Percentiles rank a stretch among this genome's conserved stretches.
phyloP scores from a whole-genome alignment of 345 rosid genomes.

The Capsella bursapastoris region DNA sequence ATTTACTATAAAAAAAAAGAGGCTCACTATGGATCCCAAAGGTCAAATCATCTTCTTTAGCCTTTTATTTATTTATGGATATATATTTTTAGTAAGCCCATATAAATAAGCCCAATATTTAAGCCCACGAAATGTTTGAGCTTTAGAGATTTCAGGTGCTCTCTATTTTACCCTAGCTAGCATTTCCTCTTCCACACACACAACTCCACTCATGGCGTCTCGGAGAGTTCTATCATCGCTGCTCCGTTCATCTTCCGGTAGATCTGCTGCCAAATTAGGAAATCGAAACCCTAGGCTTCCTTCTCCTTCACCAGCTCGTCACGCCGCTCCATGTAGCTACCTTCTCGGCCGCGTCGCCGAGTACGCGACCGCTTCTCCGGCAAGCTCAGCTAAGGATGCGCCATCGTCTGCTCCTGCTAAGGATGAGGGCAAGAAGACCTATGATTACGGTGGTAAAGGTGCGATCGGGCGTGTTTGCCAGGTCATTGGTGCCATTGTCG shows the following conservation, averaged over 20 bases:
- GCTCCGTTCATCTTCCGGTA: constrained; percentile 72
- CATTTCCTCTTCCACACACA: constrained; percentile 30
- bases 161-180: constrained; percentile 37
- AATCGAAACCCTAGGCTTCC: constrained; percentile 46
- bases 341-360: constrained; percentile 70
- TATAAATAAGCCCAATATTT: too few relatives aligned
- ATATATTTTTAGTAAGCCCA: too few relatives aligned
- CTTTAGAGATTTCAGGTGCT: too few relatives aligned
- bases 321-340: constrained; percentile 56
- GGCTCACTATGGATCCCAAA: too few relatives aligned
- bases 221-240: constrained; percentile 73
- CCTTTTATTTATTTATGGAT: too few relatives aligned
- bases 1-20: too few relatives aligned
- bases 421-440: constrained; percentile 51
- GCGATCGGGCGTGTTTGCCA: constrained; percentile 91
- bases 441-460: constrained; percentile 85
- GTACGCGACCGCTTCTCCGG: constrained; percentile 68
- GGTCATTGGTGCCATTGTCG: constrained; percentile 96
- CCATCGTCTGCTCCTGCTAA: constrained; percentile 47
- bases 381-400: constrained; percentile 38
- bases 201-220: constrained; percentile 61
- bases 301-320: constrained; percentile 51
- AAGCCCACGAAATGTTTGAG: too few relatives aligned
- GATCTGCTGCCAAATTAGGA: constrained; percentile 54
- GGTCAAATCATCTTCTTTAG: too few relatives aligned